phyloP scores from a whole-genome alignment of 164 flowering plant genomes.

The Amborella trichopoda region DNA sequence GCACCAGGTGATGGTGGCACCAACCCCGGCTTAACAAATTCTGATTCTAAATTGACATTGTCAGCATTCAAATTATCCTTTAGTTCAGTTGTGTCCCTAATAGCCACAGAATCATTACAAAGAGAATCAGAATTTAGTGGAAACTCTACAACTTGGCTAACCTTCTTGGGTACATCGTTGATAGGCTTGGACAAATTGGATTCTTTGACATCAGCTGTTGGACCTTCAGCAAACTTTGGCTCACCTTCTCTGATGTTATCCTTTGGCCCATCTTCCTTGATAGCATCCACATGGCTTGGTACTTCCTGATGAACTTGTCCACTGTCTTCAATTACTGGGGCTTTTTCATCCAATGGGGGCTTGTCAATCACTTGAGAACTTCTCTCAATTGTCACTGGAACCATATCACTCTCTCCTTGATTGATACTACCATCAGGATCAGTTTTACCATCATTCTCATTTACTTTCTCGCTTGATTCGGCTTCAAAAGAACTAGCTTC shows the following conservation, averaged over 20 bases:
- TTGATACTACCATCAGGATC: slow-evolving; percentile 8
- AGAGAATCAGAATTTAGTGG: slow-evolving; percentile 84
- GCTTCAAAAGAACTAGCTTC: slow-evolving; percentile 4
- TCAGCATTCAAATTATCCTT: slow-evolving; percentile 88
- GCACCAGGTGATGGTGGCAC: slow-evolving; percentile 61
- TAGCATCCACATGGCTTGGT: not conserved
- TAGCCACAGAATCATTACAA: slow-evolving; percentile 81
- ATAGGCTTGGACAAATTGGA: slow-evolving; percentile 24
- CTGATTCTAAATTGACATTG: slow-evolving; percentile 75
- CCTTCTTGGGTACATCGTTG: slow-evolving; percentile 94
- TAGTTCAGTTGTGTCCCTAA: slow-evolving; percentile 85
- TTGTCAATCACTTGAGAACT: slow-evolving; percentile 10
- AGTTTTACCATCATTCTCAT: slow-evolving; percentile 13
- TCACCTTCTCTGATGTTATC: slow-evolving; percentile 11
- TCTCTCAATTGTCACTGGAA: not conserved
- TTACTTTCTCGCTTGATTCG: slow-evolving; percentile 11
- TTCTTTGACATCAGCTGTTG: slow-evolving; percentile 13
- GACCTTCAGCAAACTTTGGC: no score
- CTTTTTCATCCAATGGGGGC: not conserved
- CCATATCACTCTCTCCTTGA: slow-evolving; percentile 10
- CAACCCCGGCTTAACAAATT: slow-evolving; percentile 59
- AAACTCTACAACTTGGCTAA: slow-evolving; percentile 69
- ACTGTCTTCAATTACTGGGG: not conserved
- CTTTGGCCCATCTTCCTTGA: not conserved
- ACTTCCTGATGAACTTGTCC: not conserved